A percentile compares a stretch with the other conserved stretches of the same genome.
Conservation (phyloP, 352 stramenopile genomes). For the Pythium angustatum region DNA sequence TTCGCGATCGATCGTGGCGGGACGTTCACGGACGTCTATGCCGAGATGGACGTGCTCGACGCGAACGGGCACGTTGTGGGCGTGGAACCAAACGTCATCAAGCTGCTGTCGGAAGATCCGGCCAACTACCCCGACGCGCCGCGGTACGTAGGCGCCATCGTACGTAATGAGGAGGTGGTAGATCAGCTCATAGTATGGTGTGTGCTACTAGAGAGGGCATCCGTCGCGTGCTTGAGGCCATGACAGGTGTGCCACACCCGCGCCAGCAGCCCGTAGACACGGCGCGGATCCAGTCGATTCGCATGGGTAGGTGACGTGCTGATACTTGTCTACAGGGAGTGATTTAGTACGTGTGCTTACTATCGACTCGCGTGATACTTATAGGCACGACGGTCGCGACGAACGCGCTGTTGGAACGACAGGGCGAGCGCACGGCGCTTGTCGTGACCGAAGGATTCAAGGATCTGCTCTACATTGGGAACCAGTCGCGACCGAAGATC, state of each 20-base stretch:
- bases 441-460: constrained; percentile 95
- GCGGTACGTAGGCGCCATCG: constrained; percentile 41
- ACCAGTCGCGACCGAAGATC: constrained; percentile 97
- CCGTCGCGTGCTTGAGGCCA: constrained; percentile 93
- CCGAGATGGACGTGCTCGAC: constrained; percentile 88
- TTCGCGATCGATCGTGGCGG: constrained; percentile 97
- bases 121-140: constrained; percentile 97
- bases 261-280: constrained; percentile 87
- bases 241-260: constrained; percentile 88
- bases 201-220: constrained; percentile 79
- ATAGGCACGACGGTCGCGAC: constrained; percentile 97
- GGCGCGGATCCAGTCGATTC: constrained; percentile 92
- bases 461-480: constrained; percentile 98
- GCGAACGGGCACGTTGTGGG: constrained; percentile 41
- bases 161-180: neutral
- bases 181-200: too few species aligned
- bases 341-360: neutral
- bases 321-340: too few species aligned
- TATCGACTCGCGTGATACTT: neutral
- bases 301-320: constrained; percentile 84
- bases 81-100: constrained; percentile 88
- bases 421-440: constrained; percentile 94
- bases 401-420: constrained; percentile 97
- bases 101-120: constrained; percentile 97
- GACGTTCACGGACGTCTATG: constrained; percentile 99